Evolutionary conservation across 192 early-diverging fungal genomes (phyloP), one percentile per base, ranked within the genome.

Genomic region (Gaertneriomyces semiglobifer): DNA sequence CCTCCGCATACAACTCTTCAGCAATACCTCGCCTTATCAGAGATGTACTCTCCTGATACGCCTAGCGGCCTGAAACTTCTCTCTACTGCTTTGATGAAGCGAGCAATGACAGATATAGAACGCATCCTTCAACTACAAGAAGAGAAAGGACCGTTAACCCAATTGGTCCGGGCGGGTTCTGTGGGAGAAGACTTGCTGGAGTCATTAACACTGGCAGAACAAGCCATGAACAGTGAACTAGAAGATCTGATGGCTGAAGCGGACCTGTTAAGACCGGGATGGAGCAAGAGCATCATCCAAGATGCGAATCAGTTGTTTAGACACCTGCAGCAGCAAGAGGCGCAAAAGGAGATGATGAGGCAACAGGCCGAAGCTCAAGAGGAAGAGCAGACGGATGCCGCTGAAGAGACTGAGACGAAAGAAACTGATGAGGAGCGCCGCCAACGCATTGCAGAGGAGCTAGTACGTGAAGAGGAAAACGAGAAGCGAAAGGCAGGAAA

Each of bases 251-350:
- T 90, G 44, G 82, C 77, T 40, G 94, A 94, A 68, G 92, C 94
- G 3, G 88, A 97, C 52, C 81, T 88, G 7, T 87, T 87, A 66
- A 75, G 82, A 48, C 65, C 83, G 14, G 87, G 89, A 6, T 97
- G 95, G 95, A 88, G 92, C 14, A 79, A 88, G 46, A 86, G 78
- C 7, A 93, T 97, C 60, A 88, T 97, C 66, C 86, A 86, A 16
- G 87, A 88, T 40, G 93, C 92, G 0, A 84, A 84, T 10, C 85
- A 91, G 71, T 81, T 92, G 72, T 33, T 33, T 0, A 33, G 25
- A 33, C 25, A 33, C 2, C 25, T 33, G 25, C 25, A 33, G 25
- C 25, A 33, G 25, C 25, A 33, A 33, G 25, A 33, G 25, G 82
- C 92, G 51, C 84, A 88, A 55, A 81, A 85, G 55, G 79, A 88